Conservation (phyloP, 768 basidiomycete species). For the Russula olivacea region DNA sequence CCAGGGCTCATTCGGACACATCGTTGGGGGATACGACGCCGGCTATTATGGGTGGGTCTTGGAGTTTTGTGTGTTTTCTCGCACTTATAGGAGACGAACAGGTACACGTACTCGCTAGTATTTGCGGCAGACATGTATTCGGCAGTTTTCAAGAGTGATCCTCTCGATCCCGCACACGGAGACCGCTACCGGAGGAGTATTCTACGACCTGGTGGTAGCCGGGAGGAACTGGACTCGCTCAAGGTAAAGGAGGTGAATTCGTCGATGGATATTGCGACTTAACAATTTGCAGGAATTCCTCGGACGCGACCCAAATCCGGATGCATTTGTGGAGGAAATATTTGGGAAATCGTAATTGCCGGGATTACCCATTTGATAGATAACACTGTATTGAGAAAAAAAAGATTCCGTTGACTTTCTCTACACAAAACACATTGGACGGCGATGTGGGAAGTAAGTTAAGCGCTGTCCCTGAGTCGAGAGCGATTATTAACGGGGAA, state of each 20-base stretch:
- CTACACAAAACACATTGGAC: too few relatives aligned
- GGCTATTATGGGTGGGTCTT: slow-evolving; percentile 61
- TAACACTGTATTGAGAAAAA: neutral
- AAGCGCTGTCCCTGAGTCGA: neutral
- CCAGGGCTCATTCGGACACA: slow-evolving; percentile 71
- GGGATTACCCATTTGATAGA: neutral
- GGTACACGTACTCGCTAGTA: slow-evolving; percentile 63
- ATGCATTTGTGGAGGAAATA: slow-evolving; percentile 24
- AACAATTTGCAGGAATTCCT: slow-evolving; percentile 19
- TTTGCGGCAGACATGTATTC: slow-evolving; percentile 57
- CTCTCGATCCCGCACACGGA: slow-evolving; percentile 63
- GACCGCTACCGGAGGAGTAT: slow-evolving; percentile 70
- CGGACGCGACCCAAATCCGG: slow-evolving; percentile 22
- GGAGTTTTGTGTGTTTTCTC: neutral
- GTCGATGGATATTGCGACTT: too few relatives aligned
- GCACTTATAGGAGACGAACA: slow-evolving; percentile 10
- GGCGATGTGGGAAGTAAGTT: neutral
- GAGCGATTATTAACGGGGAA: neutral
- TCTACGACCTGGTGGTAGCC: slow-evolving; percentile 64
- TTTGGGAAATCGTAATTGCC: slow-evolving; percentile 11
- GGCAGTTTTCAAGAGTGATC: slow-evolving; percentile 77
- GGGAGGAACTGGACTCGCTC: slow-evolving; percentile 76
- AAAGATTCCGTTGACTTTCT: neutral
- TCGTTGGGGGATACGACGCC: slow-evolving; percentile 66
- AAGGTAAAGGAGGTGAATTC: slow-evolving; percentile 39